Conservation (phyloP, 129 eudicot species). For the Lonicera japonica region DNA sequence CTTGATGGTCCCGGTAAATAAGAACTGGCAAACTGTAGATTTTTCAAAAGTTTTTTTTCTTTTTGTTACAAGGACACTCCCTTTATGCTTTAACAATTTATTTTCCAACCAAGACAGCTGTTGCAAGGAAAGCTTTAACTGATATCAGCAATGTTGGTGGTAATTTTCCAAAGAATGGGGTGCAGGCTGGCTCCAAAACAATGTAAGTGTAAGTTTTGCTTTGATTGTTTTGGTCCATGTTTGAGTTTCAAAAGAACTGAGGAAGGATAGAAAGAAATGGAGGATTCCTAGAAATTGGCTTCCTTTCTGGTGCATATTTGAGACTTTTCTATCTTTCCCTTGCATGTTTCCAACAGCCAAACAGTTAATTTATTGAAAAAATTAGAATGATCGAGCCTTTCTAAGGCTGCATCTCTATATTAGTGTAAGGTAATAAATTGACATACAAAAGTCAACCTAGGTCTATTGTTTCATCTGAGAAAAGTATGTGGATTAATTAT, state of each 20-base stretch:
- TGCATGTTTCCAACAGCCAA: neutral
- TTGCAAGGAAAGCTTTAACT: conserved; percentile 64
- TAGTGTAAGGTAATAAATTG: no score
- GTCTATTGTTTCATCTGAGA: no score
- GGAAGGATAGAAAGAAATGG: neutral
- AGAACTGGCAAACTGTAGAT: conserved; percentile 5
- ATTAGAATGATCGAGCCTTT: no score
- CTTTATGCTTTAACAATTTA: conserved; percentile 7
- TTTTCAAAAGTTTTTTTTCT: neutral
- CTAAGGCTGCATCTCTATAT: no score
- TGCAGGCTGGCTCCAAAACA: conserved; percentile 22
- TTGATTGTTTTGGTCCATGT: neutral
- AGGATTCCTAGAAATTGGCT: neutral
- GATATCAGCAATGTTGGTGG: conserved; percentile 71
- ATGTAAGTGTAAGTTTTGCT: conserved; percentile 25
- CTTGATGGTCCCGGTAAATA: conserved; percentile 37
- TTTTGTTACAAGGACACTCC: conserved; percentile 8
- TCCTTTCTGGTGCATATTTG: neutral
- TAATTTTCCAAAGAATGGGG: conserved; percentile 21
- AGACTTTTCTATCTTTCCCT: neutral
- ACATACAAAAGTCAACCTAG: no score
- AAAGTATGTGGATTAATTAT: no score
- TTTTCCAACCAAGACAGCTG: conserved; percentile 27
- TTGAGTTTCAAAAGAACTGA: neutral
- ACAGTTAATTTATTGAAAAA: no score